These are phyloP conservation scores for Zizania latifolia DNA, from an alignment of 176 grass and related monocot species.

Conservation along the genomic window DNA sequence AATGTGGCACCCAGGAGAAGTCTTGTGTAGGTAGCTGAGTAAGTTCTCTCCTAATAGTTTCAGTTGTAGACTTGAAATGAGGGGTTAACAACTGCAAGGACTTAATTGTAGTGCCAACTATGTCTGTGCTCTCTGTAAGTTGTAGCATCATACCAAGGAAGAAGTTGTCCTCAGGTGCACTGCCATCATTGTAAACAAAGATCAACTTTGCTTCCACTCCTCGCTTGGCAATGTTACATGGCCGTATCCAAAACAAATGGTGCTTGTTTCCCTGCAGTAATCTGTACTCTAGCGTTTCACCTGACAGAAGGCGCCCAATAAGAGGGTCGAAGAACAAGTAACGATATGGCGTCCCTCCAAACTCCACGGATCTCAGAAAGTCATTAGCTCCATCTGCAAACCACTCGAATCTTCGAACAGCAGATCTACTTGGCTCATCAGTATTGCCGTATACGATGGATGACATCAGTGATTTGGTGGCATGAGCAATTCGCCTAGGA, in stretches of 20 bases:
- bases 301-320: background rate
- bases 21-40: background rate
- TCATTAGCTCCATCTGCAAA: background rate
- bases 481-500: background rate
- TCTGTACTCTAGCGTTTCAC: background rate
- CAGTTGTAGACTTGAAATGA: background rate
- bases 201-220: background rate
- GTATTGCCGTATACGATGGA: background rate
- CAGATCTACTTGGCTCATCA: background rate
- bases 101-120: background rate
- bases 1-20: background rate
- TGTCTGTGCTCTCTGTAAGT: background rate
- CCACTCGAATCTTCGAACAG: background rate
- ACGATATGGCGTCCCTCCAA: background rate
- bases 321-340: conserved; percentile 1
- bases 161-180: background rate
- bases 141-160: background rate
- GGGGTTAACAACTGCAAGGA: background rate
- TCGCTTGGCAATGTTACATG: background rate
- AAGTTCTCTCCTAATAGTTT: background rate
- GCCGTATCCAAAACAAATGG: background rate
- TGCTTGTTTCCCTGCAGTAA: background rate
- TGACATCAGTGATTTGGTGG: background rate
- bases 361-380: background rate
- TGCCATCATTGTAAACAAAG: background rate